These are phyloP conservation scores for Penicillium herquei DNA, from an alignment of 495 filamentous ascomycete genomes.

Conservation along the genomic window DNA sequence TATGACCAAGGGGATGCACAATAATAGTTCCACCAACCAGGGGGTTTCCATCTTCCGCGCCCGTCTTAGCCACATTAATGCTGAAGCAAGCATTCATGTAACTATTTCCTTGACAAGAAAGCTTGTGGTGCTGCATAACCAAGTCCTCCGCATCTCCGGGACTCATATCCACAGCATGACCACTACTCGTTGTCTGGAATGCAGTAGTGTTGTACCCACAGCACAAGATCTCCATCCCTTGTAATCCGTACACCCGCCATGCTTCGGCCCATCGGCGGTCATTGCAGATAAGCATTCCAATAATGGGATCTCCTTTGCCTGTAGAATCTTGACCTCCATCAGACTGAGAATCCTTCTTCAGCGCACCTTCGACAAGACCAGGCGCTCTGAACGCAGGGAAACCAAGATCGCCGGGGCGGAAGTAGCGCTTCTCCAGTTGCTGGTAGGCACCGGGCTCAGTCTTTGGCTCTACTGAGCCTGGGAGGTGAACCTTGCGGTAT, in stretches of 20 bases:
- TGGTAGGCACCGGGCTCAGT: slow-evolving; percentile 42
- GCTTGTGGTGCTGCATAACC: slow-evolving; percentile 44
- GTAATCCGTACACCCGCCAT: slow-evolving; percentile 45
- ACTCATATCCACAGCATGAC: slow-evolving; percentile 36
- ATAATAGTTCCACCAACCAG: slow-evolving; percentile 51
- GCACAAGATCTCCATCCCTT: slow-evolving; percentile 47
- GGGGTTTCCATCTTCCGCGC: slow-evolving; percentile 45
- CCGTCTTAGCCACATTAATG: slow-evolving; percentile 41
- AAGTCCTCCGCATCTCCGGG: slow-evolving; percentile 37
- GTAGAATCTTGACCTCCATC: background rate
- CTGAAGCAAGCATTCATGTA: slow-evolving; percentile 51
- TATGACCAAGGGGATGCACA: slow-evolving; percentile 46
- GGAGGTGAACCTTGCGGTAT: slow-evolving; percentile 52
- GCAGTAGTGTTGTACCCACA: slow-evolving; percentile 50
- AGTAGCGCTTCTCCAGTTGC: slow-evolving; percentile 53
- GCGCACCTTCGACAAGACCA: slow-evolving; percentile 27
- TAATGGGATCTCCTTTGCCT: slow-evolving; percentile 45
- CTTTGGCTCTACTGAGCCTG: slow-evolving; percentile 46
- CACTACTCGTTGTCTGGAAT: slow-evolving; percentile 43
- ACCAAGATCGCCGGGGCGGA: slow-evolving; percentile 45
- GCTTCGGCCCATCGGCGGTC: slow-evolving; percentile 49
- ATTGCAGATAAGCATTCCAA: slow-evolving; percentile 54
- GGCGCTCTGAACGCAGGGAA: slow-evolving; percentile 48
- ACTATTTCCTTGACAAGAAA: slow-evolving; percentile 43
- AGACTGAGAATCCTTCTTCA: background rate